These are phyloP conservation scores for Ophiocordyceps robertsii DNA, from an alignment of 2,329 filamentous ascomycete genomes.

Conservation along the genomic window DNA sequence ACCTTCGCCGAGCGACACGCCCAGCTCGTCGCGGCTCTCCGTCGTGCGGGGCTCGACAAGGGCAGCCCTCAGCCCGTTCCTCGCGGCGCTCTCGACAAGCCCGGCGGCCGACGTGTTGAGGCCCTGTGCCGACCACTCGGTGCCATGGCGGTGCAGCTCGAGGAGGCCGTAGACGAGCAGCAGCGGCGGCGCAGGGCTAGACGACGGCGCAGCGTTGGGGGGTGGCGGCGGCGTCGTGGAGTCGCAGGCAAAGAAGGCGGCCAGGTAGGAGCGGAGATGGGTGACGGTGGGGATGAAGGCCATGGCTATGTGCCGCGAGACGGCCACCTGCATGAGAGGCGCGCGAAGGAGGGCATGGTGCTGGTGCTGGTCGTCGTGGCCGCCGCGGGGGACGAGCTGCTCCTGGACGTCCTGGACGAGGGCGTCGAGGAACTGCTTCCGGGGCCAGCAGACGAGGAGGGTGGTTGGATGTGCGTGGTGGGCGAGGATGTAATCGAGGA, in stretches of 20 bases:
- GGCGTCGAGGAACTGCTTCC: slow-evolving; percentile 48
- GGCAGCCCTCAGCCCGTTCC: slow-evolving; percentile 27
- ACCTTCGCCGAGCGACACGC: slow-evolving; percentile 31
- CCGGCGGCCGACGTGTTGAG: slow-evolving; percentile 48
- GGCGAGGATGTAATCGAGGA: slow-evolving; percentile 52
- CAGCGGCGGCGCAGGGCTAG: slow-evolving; percentile 17
- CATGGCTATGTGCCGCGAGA: slow-evolving; percentile 54
- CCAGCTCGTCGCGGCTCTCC: slow-evolving; percentile 15
- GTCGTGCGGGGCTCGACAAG: slow-evolving; percentile 30
- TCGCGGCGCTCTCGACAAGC: slow-evolving; percentile 46
- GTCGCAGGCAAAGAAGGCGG: slow-evolving; percentile 32
- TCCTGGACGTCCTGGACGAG: slow-evolving; percentile 34
- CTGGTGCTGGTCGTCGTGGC: slow-evolving; percentile 1
- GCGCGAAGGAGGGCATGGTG: slow-evolving; percentile 36
- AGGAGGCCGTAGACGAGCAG: slow-evolving; percentile 55
- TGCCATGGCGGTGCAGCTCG: slow-evolving; percentile 50
- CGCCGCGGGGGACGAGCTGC: slow-evolving; percentile 5
- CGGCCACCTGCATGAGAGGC: slow-evolving; percentile 55
- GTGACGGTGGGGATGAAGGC: slow-evolving; percentile 64
- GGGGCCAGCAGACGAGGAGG: slow-evolving; percentile 57
- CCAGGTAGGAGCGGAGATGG: slow-evolving; percentile 64
- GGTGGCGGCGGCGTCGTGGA: slow-evolving; percentile 24
- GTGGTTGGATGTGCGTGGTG: slow-evolving; percentile 44
- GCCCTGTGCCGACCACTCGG: slow-evolving; percentile 66
- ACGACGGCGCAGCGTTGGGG: slow-evolving; percentile 16